phyloP scores from a whole-genome alignment of 257 asterid genomes.

The Paulownia fortunei region DNA sequence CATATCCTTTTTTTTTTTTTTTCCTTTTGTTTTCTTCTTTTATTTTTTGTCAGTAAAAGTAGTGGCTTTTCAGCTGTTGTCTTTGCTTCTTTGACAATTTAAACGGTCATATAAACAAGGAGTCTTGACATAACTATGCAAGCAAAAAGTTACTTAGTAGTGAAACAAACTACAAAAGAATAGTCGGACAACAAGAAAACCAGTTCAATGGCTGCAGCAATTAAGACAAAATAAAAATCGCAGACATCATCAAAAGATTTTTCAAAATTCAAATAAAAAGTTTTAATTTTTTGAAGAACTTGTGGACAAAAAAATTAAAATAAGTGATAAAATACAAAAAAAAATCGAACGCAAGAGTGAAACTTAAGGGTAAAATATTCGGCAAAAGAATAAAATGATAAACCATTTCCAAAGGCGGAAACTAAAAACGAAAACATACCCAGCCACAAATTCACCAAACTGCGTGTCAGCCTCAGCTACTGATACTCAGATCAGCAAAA shows the following conservation, averaged over 20 bases:
- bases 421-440: not conserved
- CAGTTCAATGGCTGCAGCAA: not conserved
- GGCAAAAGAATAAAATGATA: not conserved
- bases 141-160: not conserved
- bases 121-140: not conserved
- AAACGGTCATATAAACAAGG: not conserved
- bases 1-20: not conserved
- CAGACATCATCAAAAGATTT: not conserved
- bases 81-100: not conserved
- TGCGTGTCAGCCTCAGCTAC: not conserved
- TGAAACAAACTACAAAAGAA: not conserved
- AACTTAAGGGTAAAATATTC: not conserved
- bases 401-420: not conserved
- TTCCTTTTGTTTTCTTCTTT: too few relatives aligned
- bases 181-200: not conserved
- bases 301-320: not conserved
- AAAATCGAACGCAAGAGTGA: not conserved
- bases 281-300: not conserved
- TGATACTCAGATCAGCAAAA: conserved; percentile 1
- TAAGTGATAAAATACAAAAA: not conserved
- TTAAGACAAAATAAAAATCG: not conserved
- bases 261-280: not conserved
- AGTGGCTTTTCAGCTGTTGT: not conserved
- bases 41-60: not conserved
- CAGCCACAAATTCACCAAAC: not conserved